Evolutionary conservation across 2,329 filamentous ascomycete species (phyloP).

Genomic region (Gnomoniopsis smithogilvyi): DNA sequence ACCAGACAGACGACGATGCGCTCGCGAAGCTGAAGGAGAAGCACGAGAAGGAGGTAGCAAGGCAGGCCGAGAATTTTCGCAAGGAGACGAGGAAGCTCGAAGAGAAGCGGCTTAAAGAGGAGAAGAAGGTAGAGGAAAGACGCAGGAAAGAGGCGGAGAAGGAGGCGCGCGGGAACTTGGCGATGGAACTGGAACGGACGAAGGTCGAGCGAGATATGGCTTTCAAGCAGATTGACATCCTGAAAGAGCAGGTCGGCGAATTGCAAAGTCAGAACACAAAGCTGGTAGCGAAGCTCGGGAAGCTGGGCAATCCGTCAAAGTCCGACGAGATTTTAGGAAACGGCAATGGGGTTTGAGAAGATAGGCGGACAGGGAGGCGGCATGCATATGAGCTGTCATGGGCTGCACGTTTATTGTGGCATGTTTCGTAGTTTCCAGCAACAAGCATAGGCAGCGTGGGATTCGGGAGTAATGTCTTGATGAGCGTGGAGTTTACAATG

Average conservation of each 20-base stretch:
- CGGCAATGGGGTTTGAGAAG: not conserved
- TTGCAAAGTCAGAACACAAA: conserved; percentile 59
- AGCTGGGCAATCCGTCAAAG: conserved; percentile 25
- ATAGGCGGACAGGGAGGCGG: not conserved
- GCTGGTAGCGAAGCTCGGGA: conserved; percentile 53
- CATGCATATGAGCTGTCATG: not conserved
- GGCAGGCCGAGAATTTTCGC: conserved; percentile 64
- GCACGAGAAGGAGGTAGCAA: conserved; percentile 60
- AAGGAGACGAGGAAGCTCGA: conserved; percentile 63
- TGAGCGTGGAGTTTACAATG: not conserved
- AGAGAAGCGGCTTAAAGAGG: conserved; percentile 60
- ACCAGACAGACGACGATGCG: conserved; percentile 33
- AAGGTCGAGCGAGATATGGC: conserved; percentile 51
- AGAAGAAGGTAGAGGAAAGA: conserved; percentile 54
- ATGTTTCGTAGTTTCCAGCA: not conserved
- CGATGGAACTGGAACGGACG: conserved; percentile 50
- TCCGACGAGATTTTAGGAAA: not conserved
- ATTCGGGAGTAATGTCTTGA: not conserved
- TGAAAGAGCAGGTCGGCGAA: conserved; percentile 53
- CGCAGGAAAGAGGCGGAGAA: conserved; percentile 49
- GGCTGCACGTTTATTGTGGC: not conserved
- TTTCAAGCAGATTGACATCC: conserved; percentile 48
- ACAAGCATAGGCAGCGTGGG: not conserved
- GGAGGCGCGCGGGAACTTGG: conserved; percentile 47
- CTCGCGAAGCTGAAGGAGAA: conserved; percentile 59